Evolutionary conservation across 2,329 filamentous ascomycete species (phyloP), one percentile per base, ranked within the genome.

Genomic region (Diaporthe humulicola): DNA sequence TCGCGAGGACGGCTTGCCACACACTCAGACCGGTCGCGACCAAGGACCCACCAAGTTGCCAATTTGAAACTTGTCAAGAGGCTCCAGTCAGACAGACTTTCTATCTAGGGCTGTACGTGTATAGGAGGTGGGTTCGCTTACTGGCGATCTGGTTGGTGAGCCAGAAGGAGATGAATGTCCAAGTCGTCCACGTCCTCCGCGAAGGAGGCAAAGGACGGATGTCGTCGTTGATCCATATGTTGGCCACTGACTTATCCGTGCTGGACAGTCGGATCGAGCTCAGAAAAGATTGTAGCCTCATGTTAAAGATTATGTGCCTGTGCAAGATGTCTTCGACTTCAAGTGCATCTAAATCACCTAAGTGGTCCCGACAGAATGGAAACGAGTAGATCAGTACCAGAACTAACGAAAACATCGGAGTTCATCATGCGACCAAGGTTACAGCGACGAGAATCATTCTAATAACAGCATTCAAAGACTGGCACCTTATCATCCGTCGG

Each of bases 1-100:
- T 73, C 17, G 71, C 71, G 19, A 75, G 22, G 22, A 75, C 70
- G 22, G 73, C 73, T 52, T 75, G 73, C 73, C 73, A 75, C 14
- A 75, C 73, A 19, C 69, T 75, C 52, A 75, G 61, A 19, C 73
- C 73, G 25, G 67, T 73, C 12, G 73, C 73, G 9, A 75, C 57
- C n/a, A 75, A 22, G 28, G 73, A 75, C 25, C 28, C 70, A 38
- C 64, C 66, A 17, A 70, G 45, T 54, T 74, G 73, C 80, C 80
- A 82, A 58, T 73, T 73, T 19, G 71, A 73, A 4, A 73, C 71
- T 73, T 42, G 1, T 67, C 45, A 38, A 52, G 22, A 38, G 30
- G 30, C 28, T 25, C 14, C 30, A 14, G 61, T 67, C 28, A 71
- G 52, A 60, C 28, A 45, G 38, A 15, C 28, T 22, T 50, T 58